Evolutionary conservation across 345 rosid genomes (phyloP).

Genomic region (Brassica nigra): DNA sequence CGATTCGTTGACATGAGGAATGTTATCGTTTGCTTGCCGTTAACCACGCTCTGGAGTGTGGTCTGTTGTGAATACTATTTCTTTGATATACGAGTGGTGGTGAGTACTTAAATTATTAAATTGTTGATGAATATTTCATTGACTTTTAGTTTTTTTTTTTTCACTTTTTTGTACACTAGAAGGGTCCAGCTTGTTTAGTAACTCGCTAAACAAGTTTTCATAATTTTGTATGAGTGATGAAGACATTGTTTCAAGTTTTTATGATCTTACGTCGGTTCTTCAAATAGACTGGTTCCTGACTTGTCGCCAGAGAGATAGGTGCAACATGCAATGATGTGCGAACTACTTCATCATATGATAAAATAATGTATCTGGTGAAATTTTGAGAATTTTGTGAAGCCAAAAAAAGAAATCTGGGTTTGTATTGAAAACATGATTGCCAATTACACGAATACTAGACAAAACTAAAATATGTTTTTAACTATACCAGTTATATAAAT

Average conservation of each 20-base stretch:
- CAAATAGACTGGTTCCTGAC: not conserved
- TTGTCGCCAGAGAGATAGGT: not conserved
- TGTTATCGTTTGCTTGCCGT: conserved; percentile 7
- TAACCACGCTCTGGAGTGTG: not conserved
- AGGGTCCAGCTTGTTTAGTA: conserved; percentile 24
- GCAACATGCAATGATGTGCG: not conserved
- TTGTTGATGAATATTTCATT: not conserved
- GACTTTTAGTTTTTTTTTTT: not conserved
- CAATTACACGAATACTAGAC: not conserved
- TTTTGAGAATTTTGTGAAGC: not conserved
- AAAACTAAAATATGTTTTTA: not conserved
- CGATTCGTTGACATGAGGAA: conserved; percentile 27
- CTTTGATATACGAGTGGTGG: not conserved
- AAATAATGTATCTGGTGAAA: not conserved
- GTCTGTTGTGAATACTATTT: not conserved
- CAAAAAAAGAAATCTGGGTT: not conserved
- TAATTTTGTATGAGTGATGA: not conserved
- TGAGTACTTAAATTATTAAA: not conserved
- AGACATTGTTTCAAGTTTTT: not conserved
- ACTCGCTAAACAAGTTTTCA: conserved; percentile 28
- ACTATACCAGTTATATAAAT: not conserved
- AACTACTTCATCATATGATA: not conserved
- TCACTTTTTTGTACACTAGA: not conserved
- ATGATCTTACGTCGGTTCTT: not conserved
- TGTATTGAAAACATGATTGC: not conserved